These are phyloP conservation scores for Yamadazyma dushanensis DNA, from an alignment of 1,139 yeast species.

Conservation along the genomic window DNA sequence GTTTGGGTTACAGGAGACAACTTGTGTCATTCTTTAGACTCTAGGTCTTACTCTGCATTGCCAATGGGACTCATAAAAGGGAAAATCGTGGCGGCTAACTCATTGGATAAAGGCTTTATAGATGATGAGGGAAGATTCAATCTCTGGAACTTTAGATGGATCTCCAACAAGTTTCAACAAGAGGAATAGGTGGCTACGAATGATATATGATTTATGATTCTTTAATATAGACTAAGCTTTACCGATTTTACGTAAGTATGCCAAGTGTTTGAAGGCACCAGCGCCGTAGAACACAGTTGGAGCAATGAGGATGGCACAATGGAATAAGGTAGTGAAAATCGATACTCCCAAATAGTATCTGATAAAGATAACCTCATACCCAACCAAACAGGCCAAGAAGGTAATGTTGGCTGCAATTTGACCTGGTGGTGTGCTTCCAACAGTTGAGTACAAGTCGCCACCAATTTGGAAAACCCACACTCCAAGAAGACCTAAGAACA, in stretches of 20 bases:
- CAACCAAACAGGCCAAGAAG: constrained; percentile 54
- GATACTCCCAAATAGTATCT: constrained; percentile 70
- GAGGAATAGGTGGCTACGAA: background rate
- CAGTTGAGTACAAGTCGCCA: constrained; percentile 40
- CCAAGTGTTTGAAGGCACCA: constrained; percentile 47
- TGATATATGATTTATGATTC: too few relatives aligned
- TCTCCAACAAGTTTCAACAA: constrained; percentile 40
- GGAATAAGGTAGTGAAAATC: constrained; percentile 67
- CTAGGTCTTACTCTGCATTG: constrained; percentile 81
- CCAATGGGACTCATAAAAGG: constrained; percentile 91
- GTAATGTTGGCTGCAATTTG: constrained; percentile 40
- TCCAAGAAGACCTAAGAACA: constrained; percentile 44
- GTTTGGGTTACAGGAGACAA: constrained; percentile 98
- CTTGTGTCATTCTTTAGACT: constrained; percentile 83
- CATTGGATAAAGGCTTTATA: constrained; percentile 35
- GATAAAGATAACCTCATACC: constrained; percentile 63
- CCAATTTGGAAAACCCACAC: constrained; percentile 52
- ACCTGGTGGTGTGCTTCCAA: constrained; percentile 25
- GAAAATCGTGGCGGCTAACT: constrained; percentile 71
- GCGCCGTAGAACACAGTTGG: constrained; percentile 70
- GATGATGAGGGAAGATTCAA: constrained; percentile 31
- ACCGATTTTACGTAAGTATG: constrained; percentile 34
- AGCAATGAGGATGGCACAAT: constrained; percentile 50
- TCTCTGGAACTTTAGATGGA: constrained; percentile 55
- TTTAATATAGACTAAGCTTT: too few relatives aligned